These are phyloP conservation scores for Arthrobotrys conoides DNA, from an alignment of 2,329 filamentous ascomycete genomes.

Conservation along the genomic window DNA sequence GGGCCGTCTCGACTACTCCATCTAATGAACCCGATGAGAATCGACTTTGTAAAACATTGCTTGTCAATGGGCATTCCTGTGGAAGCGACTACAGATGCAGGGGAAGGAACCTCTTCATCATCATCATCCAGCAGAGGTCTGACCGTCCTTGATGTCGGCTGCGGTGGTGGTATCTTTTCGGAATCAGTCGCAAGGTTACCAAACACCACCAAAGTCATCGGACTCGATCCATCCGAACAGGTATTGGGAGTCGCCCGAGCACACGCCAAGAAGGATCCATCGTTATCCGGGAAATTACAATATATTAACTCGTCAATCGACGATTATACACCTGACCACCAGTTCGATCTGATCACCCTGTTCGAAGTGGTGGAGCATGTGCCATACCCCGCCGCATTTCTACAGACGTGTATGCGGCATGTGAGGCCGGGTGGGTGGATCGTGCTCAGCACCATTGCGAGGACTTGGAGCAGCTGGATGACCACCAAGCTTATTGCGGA, in stretches of 20 bases:
- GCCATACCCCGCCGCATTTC: conserved; percentile 79
- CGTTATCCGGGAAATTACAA: conserved; percentile 74
- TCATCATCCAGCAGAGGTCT: too few relatives aligned
- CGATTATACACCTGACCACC: conserved; percentile 68
- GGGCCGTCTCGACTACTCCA: conserved; percentile 92
- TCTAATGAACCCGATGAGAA: conserved; percentile 96
- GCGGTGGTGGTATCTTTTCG: conserved; percentile 95
- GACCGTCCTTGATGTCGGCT: conserved; percentile 90
- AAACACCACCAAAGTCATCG: conserved; percentile 76
- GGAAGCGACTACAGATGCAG: conserved; percentile 65
- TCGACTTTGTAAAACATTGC: conserved; percentile 88
- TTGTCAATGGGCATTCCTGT: conserved; percentile 72
- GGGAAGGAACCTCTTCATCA: conserved; percentile 50
- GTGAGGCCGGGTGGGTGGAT: conserved; percentile 94
- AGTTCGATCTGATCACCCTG: conserved; percentile 84
- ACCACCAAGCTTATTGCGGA: conserved; percentile 94
- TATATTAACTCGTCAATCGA: conserved; percentile 87
- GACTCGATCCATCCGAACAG: conserved; percentile 81
- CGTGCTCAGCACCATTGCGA: conserved; percentile 89
- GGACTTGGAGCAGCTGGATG: conserved; percentile 89
- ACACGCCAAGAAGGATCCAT: conserved; percentile 82
- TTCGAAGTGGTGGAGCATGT: conserved; percentile 99
- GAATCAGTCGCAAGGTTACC: conserved; percentile 83
- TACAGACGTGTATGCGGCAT: conserved; percentile 79
- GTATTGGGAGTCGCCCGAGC: conserved; percentile 81